phyloP scores from a whole-genome alignment of 495 filamentous ascomycete genomes.

The Jackrogersella minutella region DNA sequence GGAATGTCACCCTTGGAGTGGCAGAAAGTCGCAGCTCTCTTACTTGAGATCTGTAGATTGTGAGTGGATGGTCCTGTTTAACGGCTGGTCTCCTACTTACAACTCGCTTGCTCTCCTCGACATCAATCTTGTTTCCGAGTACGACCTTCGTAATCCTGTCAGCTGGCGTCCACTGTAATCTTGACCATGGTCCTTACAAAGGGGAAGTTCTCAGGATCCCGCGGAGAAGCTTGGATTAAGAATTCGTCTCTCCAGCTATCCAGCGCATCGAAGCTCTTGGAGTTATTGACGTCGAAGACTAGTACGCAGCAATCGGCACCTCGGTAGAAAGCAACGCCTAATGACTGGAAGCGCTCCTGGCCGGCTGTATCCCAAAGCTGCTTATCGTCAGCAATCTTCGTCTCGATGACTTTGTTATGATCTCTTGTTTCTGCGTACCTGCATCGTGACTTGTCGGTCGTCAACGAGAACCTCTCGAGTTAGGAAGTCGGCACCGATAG shows the following conservation, averaged over 20 bases:
- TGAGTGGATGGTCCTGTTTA: constrained; percentile 14
- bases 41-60: constrained; percentile 76
- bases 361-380: constrained; percentile 99
- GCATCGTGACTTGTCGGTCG: constrained; percentile 97
- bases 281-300: constrained; percentile 98
- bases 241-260: constrained; percentile 99
- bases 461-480: constrained; percentile 98
- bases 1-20: constrained; percentile 96
- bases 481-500: constrained; percentile 97
- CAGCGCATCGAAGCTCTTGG: constrained; percentile 97
- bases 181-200: constrained; percentile 70
- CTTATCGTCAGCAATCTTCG: constrained; percentile 28
- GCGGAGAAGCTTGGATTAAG: constrained; percentile 93
- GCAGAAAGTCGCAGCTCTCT: constrained; percentile 96
- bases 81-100: constrained; percentile 51
- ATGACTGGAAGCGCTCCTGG: constrained; percentile 96
- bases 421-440: constrained; percentile 65
- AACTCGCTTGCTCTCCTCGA: constrained; percentile 96
- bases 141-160: constrained; percentile 46
- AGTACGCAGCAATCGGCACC: constrained; percentile 98
- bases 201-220: constrained; percentile 96
- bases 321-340: constrained; percentile 97
- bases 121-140: constrained; percentile 98
- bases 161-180: constrained; percentile 7
- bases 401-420: constrained; percentile 17